Conservation (phyloP, 352 stramenopile genomes). For the Pythium grandisporangium region DNA sequence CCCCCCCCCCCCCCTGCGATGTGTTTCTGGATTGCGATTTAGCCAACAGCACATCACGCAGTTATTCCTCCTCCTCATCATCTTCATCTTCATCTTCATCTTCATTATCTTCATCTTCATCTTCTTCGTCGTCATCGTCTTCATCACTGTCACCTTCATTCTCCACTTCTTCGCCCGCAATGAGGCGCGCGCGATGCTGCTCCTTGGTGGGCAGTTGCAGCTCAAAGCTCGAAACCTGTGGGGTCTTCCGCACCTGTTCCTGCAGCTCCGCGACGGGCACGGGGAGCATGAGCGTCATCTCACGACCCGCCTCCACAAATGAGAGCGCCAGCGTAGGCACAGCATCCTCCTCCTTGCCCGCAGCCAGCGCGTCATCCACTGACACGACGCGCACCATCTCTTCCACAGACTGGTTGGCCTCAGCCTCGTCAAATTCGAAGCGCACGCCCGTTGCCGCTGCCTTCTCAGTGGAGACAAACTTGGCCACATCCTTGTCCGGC, state of each 20-base stretch:
- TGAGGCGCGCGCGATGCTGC: slow-evolving; percentile 7
- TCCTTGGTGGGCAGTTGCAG: slow-evolving; percentile 8
- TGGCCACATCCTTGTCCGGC: slow-evolving; percentile 11
- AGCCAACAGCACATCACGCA: neutral
- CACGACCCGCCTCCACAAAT: slow-evolving; percentile 11
- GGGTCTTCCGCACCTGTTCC: slow-evolving; percentile 11
- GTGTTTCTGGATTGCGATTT: neutral
- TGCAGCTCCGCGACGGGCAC: slow-evolving; percentile 9
- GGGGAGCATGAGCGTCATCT: slow-evolving; percentile 14
- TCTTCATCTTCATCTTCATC: slow-evolving; percentile 9
- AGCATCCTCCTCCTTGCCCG: slow-evolving; percentile 7
- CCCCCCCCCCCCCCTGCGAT: slow-evolving; percentile 1
- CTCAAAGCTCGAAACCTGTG: slow-evolving; percentile 16
- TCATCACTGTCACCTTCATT: slow-evolving; percentile 14
- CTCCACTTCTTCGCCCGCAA: slow-evolving; percentile 18
- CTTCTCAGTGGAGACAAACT: slow-evolving; percentile 6
- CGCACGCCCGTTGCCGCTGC: slow-evolving; percentile 6
- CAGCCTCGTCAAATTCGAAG: slow-evolving; percentile 11
- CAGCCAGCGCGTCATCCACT: slow-evolving; percentile 7
- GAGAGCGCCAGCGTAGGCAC: slow-evolving; percentile 17
- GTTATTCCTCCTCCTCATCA: slow-evolving; percentile 4
- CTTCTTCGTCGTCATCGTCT: slow-evolving; percentile 5
- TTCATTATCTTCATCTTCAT: slow-evolving; percentile 9
- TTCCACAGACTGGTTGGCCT: slow-evolving; percentile 7
- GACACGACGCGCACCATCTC: slow-evolving; percentile 6